These are phyloP conservation scores for Telfairia occidentalis DNA, from an alignment of 331 rosid genomes.

Conservation along the genomic window DNA sequence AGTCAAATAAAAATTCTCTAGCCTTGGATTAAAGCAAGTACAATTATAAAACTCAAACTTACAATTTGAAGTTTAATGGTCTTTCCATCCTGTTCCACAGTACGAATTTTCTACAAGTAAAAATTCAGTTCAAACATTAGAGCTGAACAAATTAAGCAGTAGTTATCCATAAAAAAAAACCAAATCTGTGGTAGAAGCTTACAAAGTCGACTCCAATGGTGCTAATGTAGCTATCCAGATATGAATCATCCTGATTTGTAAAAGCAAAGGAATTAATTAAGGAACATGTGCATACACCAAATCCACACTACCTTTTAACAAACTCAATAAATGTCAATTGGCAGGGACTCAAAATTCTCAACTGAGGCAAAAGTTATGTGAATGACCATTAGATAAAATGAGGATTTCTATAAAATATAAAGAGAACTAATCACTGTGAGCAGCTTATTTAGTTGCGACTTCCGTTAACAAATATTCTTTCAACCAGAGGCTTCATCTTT, in stretches of 20 bases:
- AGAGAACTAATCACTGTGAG: background rate
- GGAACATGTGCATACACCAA: background rate
- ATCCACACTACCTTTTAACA: background rate
- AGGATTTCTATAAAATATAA: background rate
- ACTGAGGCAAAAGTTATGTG: background rate
- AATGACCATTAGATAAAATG: background rate
- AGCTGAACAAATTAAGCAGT: background rate
- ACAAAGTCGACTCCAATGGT: conserved; percentile 98
- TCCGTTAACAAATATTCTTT: too few relatives aligned
- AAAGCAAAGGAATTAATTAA: conserved; percentile 15
- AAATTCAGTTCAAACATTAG: background rate
- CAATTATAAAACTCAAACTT: conserved; percentile 18
- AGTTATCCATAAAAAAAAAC: background rate
- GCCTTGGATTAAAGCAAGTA: background rate
- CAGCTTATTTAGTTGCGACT: background rate
- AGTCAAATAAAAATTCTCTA: background rate
- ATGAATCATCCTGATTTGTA: conserved; percentile 75
- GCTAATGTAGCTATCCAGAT: conserved; percentile 99
- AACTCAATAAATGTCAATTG: background rate
- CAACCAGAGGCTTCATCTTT: too few relatives aligned
- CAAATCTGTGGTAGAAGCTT: conserved; percentile 25
- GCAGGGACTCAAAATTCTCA: background rate
- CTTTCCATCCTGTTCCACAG: conserved; percentile 98
- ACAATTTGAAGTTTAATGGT: conserved; percentile 98
- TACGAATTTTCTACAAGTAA: conserved; percentile 72